Evolutionary conservation across 495 filamentous ascomycete genomes (phyloP), one percentile per base, ranked within the genome.

Genomic region (Podospora conica): DNA sequence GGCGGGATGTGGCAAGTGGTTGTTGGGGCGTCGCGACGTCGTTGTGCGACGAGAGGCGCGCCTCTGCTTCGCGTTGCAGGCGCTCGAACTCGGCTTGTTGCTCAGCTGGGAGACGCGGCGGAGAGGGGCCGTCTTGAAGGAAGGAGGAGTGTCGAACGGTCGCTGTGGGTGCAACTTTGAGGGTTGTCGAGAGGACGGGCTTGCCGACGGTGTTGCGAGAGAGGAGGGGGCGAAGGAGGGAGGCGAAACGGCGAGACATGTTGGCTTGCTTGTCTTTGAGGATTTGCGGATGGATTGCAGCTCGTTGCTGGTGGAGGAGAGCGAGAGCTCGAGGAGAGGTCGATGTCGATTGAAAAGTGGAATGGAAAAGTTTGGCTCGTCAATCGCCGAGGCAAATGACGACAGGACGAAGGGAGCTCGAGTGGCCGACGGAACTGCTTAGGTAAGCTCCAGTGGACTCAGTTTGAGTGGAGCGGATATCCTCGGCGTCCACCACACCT

Each of bases 51-150:
- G 68, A 68, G 11, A 73, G 60, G 2, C 68, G 66, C 53, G 56
- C 81, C 67, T 79, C 79, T 65, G 81, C 81, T 10, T 75, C 76
- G 67, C 78, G 79, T 68, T 97, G 94, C 9, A 98, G 88, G 2
- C 87, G 83, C 77, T 98, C 94, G 76, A 96, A 97, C 61, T 96
- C 88, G 74, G 92, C 91, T 80, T 98, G 94, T 70, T 97, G 90
- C 77, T 90, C 87, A 66, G 91, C 86, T 4, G 94, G 90, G 4
- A 97, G 89, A 15, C 90, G 88, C 0, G 90, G 93, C 9, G 94
- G 94, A 6, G 93, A 79, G 20, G 94, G 92, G 9, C 81, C 68
- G 67, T 62, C 58, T 66, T 77, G 66, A 72, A 78, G 76, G 70
- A 71, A 78, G 69, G 74, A 80, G 73, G 54, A 57, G 59, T 25